Conservation (phyloP, 345 rosid genomes). For the Gossypium mustelinum region DNA sequence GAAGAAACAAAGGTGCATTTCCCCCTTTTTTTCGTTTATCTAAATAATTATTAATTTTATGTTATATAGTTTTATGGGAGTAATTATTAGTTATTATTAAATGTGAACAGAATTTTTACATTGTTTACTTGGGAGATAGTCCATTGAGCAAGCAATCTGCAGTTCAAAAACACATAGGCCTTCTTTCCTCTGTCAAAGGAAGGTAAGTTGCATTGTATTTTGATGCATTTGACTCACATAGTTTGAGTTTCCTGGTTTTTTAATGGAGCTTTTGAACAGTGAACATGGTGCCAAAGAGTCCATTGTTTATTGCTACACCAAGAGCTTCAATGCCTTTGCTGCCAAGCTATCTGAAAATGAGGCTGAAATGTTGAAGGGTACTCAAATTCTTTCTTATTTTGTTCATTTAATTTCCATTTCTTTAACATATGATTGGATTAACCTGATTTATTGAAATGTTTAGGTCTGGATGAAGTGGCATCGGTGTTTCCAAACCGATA, state of each 20-base stretch:
- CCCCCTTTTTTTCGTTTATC: background rate
- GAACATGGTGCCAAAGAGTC: slow-evolving; percentile 55
- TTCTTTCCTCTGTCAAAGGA: slow-evolving; percentile 44
- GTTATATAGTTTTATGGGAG: background rate
- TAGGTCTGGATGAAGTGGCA: slow-evolving; percentile 40
- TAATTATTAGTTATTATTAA: background rate
- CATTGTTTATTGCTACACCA: slow-evolving; percentile 68
- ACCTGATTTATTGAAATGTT: background rate
- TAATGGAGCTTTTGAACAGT: slow-evolving; percentile 28
- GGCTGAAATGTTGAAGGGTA: slow-evolving; percentile 54
- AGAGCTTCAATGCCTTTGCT: slow-evolving; percentile 86
- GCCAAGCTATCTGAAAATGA: slow-evolving; percentile 66
- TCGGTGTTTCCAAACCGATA: slow-evolving; percentile 58
- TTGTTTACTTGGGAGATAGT: slow-evolving; percentile 44
- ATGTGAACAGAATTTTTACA: slow-evolving; percentile 41
- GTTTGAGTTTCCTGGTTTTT: background rate
- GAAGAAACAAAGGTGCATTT: slow-evolving; percentile 38
- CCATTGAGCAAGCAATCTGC: slow-evolving; percentile 21
- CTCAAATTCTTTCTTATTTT: background rate
- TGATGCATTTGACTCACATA: background rate
- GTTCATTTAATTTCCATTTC: slow-evolving; percentile 1
- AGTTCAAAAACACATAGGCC: slow-evolving; percentile 31
- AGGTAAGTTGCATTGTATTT: slow-evolving; percentile 27
- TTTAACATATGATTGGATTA: background rate
- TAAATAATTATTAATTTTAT: background rate